Evolutionary conservation across 2,329 filamentous ascomycete genomes (phyloP), one percentile per base, ranked within the genome.

Genomic region (Kalmusia sp.): DNA sequence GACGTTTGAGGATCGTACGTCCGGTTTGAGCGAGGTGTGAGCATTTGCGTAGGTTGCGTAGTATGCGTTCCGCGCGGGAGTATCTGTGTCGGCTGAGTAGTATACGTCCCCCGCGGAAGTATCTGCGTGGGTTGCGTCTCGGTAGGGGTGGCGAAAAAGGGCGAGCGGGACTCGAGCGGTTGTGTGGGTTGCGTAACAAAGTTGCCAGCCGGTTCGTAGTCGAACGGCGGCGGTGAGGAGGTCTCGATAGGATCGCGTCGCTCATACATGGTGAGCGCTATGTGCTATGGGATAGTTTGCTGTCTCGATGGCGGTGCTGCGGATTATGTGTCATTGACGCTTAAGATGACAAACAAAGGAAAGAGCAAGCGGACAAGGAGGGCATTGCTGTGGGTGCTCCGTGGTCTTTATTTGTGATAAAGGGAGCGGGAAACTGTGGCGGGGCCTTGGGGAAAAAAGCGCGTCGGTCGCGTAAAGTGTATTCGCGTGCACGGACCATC

Each of bases 21-120:
- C 27, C 71, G 70, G 22, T 65, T 69, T 33, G 72, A 58, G 28
- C 71, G 66, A 2, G 77, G 73, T 14, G 79, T 76, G 22, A 87
- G 72, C 28, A 86, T 75, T 63, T 88, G 86, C 9, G 84, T 88
- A 0, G 86, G 84, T 63, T 88, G 86, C 12, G 85, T 87, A 69
- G 22, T 25, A 25, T 46, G 21, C 19, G 19, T 12, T 6, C n/a
- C n/a, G n/a, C n/a, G n/a, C n/a, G n/a, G n/a, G n/a, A n/a, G n/a
- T n/a, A n/a, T n/a, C n/a, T n/a, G n/a, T n/a, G n/a, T n/a, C n/a
- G n/a, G n/a, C n/a, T n/a, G n/a, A n/a, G n/a, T n/a, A n/a, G n/a
- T n/a, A n/a, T n/a, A n/a, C n/a, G n/a, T n/a, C n/a, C n/a, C n/a
- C n/a, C n/a, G n/a, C n/a, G n/a, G n/a, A n/a, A n/a, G n/a, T n/a